Evolutionary conservation across 2,329 filamentous ascomycete genomes (phyloP), one percentile per base, ranked within the genome.

Genomic region (Aspergillus hiratsukae): DNA sequence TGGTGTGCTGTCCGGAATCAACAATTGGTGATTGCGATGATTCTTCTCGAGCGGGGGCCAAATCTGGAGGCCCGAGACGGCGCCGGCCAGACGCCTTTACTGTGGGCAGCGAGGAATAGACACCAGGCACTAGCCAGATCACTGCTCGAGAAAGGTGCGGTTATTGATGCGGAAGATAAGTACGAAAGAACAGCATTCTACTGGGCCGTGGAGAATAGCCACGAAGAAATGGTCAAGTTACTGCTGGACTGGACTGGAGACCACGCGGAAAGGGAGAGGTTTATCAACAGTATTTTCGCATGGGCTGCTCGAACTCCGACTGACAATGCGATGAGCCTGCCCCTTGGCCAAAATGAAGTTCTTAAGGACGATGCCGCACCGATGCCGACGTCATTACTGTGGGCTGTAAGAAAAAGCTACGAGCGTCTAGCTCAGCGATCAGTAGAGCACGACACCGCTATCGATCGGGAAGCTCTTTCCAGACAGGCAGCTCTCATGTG

Each of bases 301-400:
- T 28, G 27, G 27, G 27, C 27, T 7, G 27, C 27, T 8, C 27
- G 27, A 28, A 28, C 27, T 8, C 27, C 5, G 7, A 28, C 27
- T 28, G 27, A 7, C 7, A 8, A 28, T 8, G 8, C 27, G 27
- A 7, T 28, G 4, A 28, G 8, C 7, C 7, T 28, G 8, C 2
- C 8, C 27, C 27, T 8, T 8, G 27, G 27, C 27, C 1, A 28
- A 28, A 7, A 28, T 28, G 7, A 7, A 28, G 27, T 8, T 7
- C 6, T 7, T 7, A 8, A 28, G 27, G 27, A 28, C 7, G 6
- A 8, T 1, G 7, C 27, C 8, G 6, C 27, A 28, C 27, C 27
- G 7, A 28, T 8, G 7, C 29, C 50, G 41, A 61, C 58, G 27
- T 45, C 55, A 23, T 37, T 61, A 19, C 51, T 37, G 21, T 61